Evolutionary conservation across 164 flowering plant species (phyloP), one percentile per base, ranked within the genome.

Genomic region (Hamamelis virginiana): DNA sequence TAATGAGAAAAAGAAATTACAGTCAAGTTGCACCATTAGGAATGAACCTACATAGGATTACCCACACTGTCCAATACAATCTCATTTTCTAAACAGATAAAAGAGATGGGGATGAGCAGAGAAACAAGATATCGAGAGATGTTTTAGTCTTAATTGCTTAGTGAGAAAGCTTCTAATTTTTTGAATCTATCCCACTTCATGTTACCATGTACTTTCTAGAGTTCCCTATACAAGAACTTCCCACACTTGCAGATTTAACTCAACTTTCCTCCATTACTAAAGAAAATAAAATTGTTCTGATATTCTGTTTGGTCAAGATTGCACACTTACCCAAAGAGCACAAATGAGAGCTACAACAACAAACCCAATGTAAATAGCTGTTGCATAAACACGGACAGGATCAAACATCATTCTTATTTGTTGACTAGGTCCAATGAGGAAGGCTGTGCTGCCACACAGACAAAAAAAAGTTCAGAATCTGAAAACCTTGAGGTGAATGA

Each of bases 361-460:
- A 79, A 80, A 80, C 62, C 92, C 96, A 53, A 86, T 57, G 75
- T 92, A 92, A 67, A 89, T 83, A 47, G 87, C 81, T 26, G 96
- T 83, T 47, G 96, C 94, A 81, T 73, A 82, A 45, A 86, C n/a
- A 25, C 97, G 91, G 57, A 73, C 83, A 44, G 90, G 77, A 72
- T 92, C 96, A 86, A 92, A 71, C 97, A 92, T 92, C 97, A 90
- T 88, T 63, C 82, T 68, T 53, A 86, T 15, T 72, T 92, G 97
- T 69, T 83, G 86, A 47, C 43, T 78, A 44, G 88, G 85, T 62
- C 97, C 97, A 67, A 87, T 78, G 66, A 91, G 86, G 75, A 91
- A 87, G 66, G 89, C 89, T 83, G 97, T 90, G 86, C 97, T 90
- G 97, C 80, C 84, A 84, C 68, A 85, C 28, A 62, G 48, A 74